Percentiles rank a stretch among this genome's conserved stretches.
Evolutionary conservation across 257 asterid species (phyloP).

Genomic region (Scutellaria galericulata): DNA sequence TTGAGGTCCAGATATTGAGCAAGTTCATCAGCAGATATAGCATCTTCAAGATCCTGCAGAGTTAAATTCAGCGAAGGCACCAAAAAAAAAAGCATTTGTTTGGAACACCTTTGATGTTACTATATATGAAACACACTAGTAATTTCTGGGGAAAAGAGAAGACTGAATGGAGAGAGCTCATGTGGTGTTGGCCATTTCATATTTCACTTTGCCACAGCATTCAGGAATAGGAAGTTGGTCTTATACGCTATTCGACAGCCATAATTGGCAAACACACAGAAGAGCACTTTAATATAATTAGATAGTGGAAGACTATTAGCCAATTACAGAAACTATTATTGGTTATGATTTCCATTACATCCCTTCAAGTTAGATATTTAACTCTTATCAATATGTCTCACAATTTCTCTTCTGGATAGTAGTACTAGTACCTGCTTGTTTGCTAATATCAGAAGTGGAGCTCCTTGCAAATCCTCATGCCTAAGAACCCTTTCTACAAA

Average conservation of each 20-base stretch:
- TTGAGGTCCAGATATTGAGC: slow-evolving; percentile 81
- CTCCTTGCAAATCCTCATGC: slow-evolving; percentile 90
- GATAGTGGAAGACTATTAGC: slow-evolving; percentile 16
- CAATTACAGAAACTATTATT: background rate
- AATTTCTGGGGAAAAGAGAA: background rate
- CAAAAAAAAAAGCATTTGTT: background rate
- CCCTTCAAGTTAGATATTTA: background rate
- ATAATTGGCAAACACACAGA: background rate
- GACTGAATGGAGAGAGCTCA: background rate
- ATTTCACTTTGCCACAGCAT: slow-evolving; percentile 4
- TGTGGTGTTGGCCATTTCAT: slow-evolving; percentile 2
- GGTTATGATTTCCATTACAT: background rate
- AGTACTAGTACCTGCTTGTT: slow-evolving; percentile 71
- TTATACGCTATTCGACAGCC: background rate
- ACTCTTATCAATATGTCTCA: background rate
- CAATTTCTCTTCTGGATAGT: background rate
- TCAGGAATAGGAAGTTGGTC: background rate
- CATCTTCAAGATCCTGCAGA: slow-evolving; percentile 77
- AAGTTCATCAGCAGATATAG: slow-evolving; percentile 79
- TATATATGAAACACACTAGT: background rate
- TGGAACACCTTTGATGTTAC: background rate
- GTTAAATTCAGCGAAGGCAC: slow-evolving; percentile 10
- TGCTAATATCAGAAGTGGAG: slow-evolving; percentile 81
- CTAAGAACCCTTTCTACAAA: slow-evolving; percentile 79
- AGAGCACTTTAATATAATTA: background rate